Conservation (phyloP, 164 flowering plant species). For the Liriodendron chinense region DNA sequence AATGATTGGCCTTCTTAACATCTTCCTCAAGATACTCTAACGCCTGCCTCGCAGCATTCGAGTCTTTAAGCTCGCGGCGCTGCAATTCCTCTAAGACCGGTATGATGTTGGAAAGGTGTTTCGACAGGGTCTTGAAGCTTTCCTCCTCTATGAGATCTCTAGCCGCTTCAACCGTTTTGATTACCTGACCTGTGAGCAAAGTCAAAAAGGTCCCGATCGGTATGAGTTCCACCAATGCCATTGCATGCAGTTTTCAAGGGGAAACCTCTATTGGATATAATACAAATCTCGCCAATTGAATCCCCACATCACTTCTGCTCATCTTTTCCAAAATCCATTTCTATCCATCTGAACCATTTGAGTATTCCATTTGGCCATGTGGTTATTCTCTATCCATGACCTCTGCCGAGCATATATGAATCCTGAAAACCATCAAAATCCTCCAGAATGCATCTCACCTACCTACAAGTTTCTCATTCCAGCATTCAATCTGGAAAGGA, state of each 20-base stretch:
- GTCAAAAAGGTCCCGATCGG: conserved; percentile 71
- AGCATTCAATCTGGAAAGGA: background rate
- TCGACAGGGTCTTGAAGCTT: conserved; percentile 58
- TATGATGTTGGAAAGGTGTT: conserved; percentile 55
- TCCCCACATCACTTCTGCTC: background rate
- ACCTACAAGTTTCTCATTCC: background rate
- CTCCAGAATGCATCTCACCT: background rate
- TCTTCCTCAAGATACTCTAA: conserved; percentile 50
- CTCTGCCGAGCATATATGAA: background rate
- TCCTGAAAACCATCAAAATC: background rate
- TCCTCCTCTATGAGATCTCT: conserved; percentile 57
- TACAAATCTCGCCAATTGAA: background rate
- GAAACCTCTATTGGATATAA: background rate
- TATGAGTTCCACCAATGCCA: conserved; percentile 36
- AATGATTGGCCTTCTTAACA: conserved; percentile 52
- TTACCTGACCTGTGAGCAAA: conserved; percentile 45
- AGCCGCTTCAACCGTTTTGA: conserved; percentile 66
- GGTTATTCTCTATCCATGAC: background rate
- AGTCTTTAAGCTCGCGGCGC: conserved; percentile 46
- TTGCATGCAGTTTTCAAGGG: conserved; percentile 1
- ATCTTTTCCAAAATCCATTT: background rate
- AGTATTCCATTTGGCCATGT: background rate
- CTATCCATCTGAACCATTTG: background rate
- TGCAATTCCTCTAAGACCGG: conserved; percentile 57
- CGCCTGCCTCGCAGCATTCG: conserved; percentile 55